Evolutionary conservation across 495 filamentous ascomycete genomes (phyloP).

Genomic region (Clavariopsis aquatica): DNA sequence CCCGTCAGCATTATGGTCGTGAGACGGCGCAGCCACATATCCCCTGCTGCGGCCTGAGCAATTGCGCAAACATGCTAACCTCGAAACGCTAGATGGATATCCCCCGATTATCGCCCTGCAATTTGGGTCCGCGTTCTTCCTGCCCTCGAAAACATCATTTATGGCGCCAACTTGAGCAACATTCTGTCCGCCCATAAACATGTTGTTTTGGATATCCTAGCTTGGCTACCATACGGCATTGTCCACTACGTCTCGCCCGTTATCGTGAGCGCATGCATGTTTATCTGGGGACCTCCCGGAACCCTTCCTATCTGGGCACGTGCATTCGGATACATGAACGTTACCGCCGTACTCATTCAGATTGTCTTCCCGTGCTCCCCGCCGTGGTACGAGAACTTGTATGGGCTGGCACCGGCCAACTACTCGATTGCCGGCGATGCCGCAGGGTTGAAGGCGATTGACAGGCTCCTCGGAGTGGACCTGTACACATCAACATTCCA

Average conservation of each 20-base stretch:
- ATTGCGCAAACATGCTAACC: conserved; percentile 30
- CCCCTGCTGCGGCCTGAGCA: conserved; percentile 10
- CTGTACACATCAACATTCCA: conserved; percentile 89
- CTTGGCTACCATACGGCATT: conserved; percentile 91
- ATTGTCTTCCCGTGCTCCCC: conserved; percentile 88
- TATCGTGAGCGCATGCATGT: conserved; percentile 73
- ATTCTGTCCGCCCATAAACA: conserved; percentile 87
- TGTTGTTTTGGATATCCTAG: conserved; percentile 77
- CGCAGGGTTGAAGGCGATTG: conserved; percentile 84
- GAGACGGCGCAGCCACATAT: conserved; percentile 24
- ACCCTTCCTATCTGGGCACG: conserved; percentile 80
- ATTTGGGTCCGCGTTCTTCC: conserved; percentile 95
- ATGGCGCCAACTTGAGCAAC: conserved; percentile 93
- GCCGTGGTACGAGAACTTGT: conserved; percentile 89
- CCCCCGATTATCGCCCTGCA: conserved; percentile 77
- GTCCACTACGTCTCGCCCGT: conserved; percentile 83
- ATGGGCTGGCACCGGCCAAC: conserved; percentile 85
- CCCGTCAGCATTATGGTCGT: not conserved
- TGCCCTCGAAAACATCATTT: conserved; percentile 94
- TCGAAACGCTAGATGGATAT: conserved; percentile 68
- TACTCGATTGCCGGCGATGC: conserved; percentile 87
- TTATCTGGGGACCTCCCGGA: conserved; percentile 83
- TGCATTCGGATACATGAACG: conserved; percentile 89
- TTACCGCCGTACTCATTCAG: conserved; percentile 81
- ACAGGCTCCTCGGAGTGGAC: conserved; percentile 82